Conservation (phyloP, 768 basidiomycete species). For the Rhizopogon rudus region DNA sequence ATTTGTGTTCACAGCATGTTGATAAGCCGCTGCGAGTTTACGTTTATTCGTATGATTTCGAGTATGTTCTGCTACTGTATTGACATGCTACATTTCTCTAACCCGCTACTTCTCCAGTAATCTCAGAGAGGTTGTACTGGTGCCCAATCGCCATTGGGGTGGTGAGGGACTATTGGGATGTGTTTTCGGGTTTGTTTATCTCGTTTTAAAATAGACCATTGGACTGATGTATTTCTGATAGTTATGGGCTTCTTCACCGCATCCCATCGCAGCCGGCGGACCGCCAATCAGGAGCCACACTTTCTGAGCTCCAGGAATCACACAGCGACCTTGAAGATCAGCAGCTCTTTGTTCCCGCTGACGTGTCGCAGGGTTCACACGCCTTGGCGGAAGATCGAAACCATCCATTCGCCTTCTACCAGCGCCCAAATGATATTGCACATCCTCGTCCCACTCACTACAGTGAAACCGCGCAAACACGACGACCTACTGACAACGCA, state of each 20-base stretch:
- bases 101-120: slow-evolving; percentile 47
- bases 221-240: slow-evolving; percentile 23
- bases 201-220: neutral
- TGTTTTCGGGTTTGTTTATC: slow-evolving; percentile 76
- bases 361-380: slow-evolving; percentile 26
- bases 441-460: slow-evolving; percentile 25
- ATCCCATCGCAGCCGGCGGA: slow-evolving; percentile 77
- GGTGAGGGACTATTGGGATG: slow-evolving; percentile 94
- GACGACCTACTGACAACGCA: slow-evolving; percentile 9
- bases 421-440: slow-evolving; percentile 14
- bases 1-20: slow-evolving; percentile 56
- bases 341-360: slow-evolving; percentile 71
- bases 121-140: slow-evolving; percentile 86
- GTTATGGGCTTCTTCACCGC: slow-evolving; percentile 89
- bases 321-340: slow-evolving; percentile 55
- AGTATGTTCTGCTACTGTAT: slow-evolving; percentile 48
- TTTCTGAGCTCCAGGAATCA: slow-evolving; percentile 47
- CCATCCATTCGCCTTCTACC: slow-evolving; percentile 2
- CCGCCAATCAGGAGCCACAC: slow-evolving; percentile 50
- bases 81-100: neutral
- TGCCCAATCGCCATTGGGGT: slow-evolving; percentile 97
- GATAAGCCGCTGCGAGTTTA: slow-evolving; percentile 93
- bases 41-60: slow-evolving; percentile 96
- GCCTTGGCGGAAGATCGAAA: slow-evolving; percentile 4
- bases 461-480: slow-evolving; percentile 9